Conservation (phyloP, 1,139 yeast species). For the Sugiyamaella neomexicana region DNA sequence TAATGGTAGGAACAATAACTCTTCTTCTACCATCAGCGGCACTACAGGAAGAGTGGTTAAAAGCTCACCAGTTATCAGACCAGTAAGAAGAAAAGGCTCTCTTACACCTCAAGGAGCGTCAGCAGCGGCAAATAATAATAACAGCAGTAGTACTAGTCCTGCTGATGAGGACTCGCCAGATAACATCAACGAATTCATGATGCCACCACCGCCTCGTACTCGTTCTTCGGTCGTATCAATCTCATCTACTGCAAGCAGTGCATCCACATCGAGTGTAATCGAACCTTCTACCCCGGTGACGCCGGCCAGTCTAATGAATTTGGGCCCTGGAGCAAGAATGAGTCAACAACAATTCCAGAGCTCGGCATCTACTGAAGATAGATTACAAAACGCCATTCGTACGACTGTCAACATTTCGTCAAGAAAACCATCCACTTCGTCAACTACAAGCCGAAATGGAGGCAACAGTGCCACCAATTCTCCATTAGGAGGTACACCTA, state of each 20-base stretch:
- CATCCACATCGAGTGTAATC: constrained; percentile 20
- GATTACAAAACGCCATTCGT: constrained; percentile 31
- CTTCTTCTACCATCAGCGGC: background rate
- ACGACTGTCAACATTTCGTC: constrained; percentile 31
- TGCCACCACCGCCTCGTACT: constrained; percentile 33
- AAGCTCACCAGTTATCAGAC: constrained; percentile 24
- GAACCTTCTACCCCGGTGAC: constrained; percentile 29
- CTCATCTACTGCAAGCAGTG: constrained; percentile 16
- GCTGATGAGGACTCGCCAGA: constrained; percentile 33
- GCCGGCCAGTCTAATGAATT: constrained; percentile 46
- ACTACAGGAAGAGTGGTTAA: constrained; percentile 15
- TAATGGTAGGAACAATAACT: constrained; percentile 16
- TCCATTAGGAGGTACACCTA: constrained; percentile 23
- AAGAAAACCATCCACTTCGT: constrained; percentile 14
- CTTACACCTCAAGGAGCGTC: constrained; percentile 7
- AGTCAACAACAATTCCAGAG: constrained; percentile 19
- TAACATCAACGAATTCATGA: constrained; percentile 33
- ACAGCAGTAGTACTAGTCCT: constrained; percentile 22
- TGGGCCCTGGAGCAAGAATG: constrained; percentile 25
- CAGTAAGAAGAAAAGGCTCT: constrained; percentile 9
- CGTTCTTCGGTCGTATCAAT: constrained; percentile 21
- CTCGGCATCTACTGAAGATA: constrained; percentile 29
- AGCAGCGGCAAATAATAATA: constrained; percentile 8
- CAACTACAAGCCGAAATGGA: constrained; percentile 15
- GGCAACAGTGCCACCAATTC: constrained; percentile 20